Conservation (phyloP, 106 monocot species). For the Allium sativum region DNA sequence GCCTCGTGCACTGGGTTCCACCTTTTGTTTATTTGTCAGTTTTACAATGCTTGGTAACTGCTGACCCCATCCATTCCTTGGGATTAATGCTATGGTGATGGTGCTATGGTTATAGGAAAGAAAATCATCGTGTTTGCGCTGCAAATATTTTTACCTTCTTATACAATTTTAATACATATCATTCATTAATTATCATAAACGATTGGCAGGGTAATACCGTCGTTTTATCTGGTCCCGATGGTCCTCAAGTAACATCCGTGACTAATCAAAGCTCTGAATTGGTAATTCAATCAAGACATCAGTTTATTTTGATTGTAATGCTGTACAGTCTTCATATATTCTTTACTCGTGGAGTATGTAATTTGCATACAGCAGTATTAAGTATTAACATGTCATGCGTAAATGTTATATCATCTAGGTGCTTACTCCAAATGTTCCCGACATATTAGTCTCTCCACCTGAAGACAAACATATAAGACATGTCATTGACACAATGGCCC, state of each 20-base stretch:
- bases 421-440: conserved; percentile 96
- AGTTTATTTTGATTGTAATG: background rate
- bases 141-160: too few relatives aligned
- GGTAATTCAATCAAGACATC: conserved; percentile 30
- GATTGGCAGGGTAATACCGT: conserved; percentile 76
- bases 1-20: too few relatives aligned
- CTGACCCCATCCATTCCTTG: too few relatives aligned
- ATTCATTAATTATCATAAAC: background rate
- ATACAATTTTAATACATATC: too few relatives aligned
- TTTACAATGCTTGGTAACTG: background rate
- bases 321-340: too few relatives aligned
- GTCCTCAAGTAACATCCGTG: conserved; percentile 57
- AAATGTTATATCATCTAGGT: conserved; percentile 32
- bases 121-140: too few relatives aligned
- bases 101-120: too few relatives aligned
- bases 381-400: too few relatives aligned
- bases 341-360: too few relatives aligned
- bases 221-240: conserved; percentile 82
- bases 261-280: conserved; percentile 80
- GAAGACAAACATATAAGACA: conserved; percentile 64
- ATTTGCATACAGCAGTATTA: too few relatives aligned
- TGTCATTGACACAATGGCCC: conserved; percentile 95
- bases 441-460: conserved; percentile 83
- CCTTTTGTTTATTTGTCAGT: too few relatives aligned
- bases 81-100: too few relatives aligned